These are phyloP conservation scores for Naegleria gruberi DNA, from an alignment of 208 protist species.

Conservation along the genomic window DNA sequence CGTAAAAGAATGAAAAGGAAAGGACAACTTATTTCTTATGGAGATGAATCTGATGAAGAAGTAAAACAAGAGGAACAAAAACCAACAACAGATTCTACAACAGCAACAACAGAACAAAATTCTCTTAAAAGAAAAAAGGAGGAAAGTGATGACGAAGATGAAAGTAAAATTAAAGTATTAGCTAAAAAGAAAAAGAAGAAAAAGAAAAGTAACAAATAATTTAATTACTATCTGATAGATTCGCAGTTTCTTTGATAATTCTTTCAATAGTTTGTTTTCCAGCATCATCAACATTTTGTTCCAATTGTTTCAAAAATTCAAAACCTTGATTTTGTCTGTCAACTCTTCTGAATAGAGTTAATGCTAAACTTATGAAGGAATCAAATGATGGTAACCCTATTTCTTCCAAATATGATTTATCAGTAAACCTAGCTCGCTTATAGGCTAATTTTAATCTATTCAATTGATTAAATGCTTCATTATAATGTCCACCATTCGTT, in stretches of 20 bases:
- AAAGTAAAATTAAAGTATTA: neutral
- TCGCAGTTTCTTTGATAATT: neutral
- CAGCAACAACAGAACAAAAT: neutral
- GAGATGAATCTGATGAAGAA: neutral
- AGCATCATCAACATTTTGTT: neutral
- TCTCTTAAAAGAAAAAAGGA: neutral
- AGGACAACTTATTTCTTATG: neutral
- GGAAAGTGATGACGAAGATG: neutral
- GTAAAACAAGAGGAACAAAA: neutral
- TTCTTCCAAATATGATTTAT: neutral
- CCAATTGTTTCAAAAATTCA: conserved; percentile 10
- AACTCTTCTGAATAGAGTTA: neutral
- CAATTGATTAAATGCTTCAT: neutral
- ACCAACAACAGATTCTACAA: neutral
- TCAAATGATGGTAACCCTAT: conserved; percentile 14
- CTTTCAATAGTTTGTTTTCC: neutral
- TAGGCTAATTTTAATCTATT: conserved; percentile 15
- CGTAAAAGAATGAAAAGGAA: conserved; percentile 10
- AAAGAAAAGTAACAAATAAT: neutral
- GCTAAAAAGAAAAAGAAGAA: neutral
- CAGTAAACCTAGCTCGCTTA: conserved; percentile 1
- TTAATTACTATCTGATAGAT: neutral
- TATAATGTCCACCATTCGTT: neutral
- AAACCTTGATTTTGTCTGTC: neutral
- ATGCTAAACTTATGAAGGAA: neutral